Evolutionary conservation across 148 eudicot species (phyloP).

Genomic region (Fagopyrum esculentum): DNA sequence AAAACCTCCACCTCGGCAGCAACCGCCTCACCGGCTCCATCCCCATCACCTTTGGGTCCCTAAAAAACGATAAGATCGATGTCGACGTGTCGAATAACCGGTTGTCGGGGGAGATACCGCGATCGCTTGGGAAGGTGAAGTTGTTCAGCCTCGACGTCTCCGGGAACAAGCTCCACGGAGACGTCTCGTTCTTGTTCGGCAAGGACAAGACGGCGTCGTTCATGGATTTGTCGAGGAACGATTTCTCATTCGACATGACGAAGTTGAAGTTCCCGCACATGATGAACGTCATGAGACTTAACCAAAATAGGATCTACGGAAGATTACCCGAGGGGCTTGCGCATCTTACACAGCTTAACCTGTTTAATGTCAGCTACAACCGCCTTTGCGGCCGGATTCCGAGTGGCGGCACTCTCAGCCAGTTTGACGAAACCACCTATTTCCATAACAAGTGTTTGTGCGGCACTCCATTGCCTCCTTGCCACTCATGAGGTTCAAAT

Average conservation of each 20-base stretch:
- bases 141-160: conserved; percentile 12
- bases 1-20: background rate
- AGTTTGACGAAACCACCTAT: background rate
- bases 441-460: conserved; percentile 16
- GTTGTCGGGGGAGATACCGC: background rate
- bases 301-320: conserved; percentile 38
- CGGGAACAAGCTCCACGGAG: conserved; percentile 13
- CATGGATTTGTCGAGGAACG: conserved; percentile 13
- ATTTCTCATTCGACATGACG: conserved; percentile 10
- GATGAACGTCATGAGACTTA: conserved; percentile 18
- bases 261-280: conserved; percentile 13
- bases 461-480: conserved; percentile 12
- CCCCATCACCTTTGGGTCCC: background rate
- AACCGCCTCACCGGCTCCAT: background rate
- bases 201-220: background rate
- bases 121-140: background rate
- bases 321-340: conserved; percentile 21
- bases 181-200: conserved; percentile 20
- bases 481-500: background rate
- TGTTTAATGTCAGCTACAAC: conserved; percentile 35
- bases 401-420: conserved; percentile 18
- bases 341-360: conserved; percentile 12
- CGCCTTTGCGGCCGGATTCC: conserved; percentile 40
- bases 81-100: background rate
- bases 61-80: too few relatives aligned